phyloP scores from a whole-genome alignment of 2,329 filamentous ascomycete genomes.

The Stachybotrys echinatus region DNA sequence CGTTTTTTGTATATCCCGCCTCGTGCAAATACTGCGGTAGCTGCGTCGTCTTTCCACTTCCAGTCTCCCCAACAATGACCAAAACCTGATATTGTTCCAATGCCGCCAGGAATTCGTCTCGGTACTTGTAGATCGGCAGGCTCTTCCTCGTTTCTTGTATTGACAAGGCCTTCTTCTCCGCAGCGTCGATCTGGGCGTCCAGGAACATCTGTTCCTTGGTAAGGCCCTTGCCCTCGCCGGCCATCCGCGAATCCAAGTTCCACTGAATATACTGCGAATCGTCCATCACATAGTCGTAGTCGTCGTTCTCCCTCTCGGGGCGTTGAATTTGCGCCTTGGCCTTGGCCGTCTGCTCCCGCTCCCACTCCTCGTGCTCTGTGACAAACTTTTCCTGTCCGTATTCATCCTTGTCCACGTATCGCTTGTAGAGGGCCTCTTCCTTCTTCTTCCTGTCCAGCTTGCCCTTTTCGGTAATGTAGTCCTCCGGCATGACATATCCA shows the following conservation, averaged over 20 bases:
- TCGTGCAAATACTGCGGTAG: conserved; percentile 91
- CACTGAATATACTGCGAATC: conserved; percentile 84
- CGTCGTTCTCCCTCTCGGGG: conserved; percentile 68
- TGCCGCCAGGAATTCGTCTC: conserved; percentile 80
- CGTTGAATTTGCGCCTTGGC: conserved; percentile 80
- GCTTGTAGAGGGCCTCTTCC: conserved; percentile 82
- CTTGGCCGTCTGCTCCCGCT: conserved; percentile 80
- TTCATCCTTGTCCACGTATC: conserved; percentile 83
- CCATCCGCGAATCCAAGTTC: conserved; percentile 66
- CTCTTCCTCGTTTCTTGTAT: conserved; percentile 91
- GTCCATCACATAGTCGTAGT: conserved; percentile 93
- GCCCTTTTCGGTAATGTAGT: conserved; percentile 91
- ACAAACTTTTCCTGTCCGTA: conserved; percentile 84
- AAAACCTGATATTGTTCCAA: conserved; percentile 81
- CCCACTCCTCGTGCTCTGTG: conserved; percentile 95
- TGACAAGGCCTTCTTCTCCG: conserved; percentile 79
- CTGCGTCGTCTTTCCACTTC: conserved; percentile 93
- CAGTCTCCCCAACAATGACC: conserved; percentile 91
- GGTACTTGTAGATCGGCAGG: conserved; percentile 83
- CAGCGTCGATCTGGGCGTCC: conserved; percentile 77
- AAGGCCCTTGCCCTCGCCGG: conserved; percentile 65
- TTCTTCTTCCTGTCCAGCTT: conserved; percentile 86
- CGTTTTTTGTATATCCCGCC: conserved; percentile 79
- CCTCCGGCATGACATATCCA: conserved; percentile 88
- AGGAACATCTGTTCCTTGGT: conserved; percentile 75